Evolutionary conservation across 202 grass and related monocot genomes (phyloP), one percentile per base, ranked within the genome.

Genomic region (Elaeis oleifera): DNA sequence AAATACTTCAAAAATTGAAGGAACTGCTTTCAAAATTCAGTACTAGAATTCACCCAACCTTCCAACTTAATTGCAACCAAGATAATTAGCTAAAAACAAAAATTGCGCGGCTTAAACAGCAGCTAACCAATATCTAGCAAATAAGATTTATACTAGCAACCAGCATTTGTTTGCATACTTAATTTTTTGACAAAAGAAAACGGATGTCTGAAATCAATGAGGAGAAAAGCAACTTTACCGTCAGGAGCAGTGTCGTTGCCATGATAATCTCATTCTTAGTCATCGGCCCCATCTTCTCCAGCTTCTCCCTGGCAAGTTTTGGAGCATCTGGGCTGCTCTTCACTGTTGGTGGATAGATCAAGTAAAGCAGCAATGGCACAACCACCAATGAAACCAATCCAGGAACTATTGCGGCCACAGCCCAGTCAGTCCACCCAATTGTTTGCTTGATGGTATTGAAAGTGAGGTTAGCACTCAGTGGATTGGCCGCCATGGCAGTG

Each of bases 381-480:
- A 99, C 66, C 4, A 92, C 21, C 2, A 99, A 80, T 8, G 88
- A 99, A 1, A 92, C 65, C 20, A 99, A 17, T 4, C 94, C 94
- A 0, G 88, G 94, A 32, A 92, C 88, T 49, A 92, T 77, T 60
- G 94, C 94, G 0, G 88, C 88, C 82, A 85, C 84, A 5, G 85
- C 94, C 88, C 88, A 99, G n/a, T 92, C 84, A 7, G 88, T 99
- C 94, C 94, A 99, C 3, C 94, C 88, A 36, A 99, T 92, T 8
- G 53, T 64, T 68, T 99, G 59, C 13, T 87, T 87, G 5, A 99
- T 89, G 3, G 88, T 84, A 67, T 39, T 60, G 0, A 70, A 71
- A 17, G 94, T 99, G 1, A 99, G 88, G 71, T 99, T 99, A 0
- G 94, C 94, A 1, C 81, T 80, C 8, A 99, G 79, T 56, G 88